These are phyloP conservation scores for Cadophora malorum DNA, from an alignment of 2,329 filamentous ascomycete genomes.

Conservation along the genomic window DNA sequence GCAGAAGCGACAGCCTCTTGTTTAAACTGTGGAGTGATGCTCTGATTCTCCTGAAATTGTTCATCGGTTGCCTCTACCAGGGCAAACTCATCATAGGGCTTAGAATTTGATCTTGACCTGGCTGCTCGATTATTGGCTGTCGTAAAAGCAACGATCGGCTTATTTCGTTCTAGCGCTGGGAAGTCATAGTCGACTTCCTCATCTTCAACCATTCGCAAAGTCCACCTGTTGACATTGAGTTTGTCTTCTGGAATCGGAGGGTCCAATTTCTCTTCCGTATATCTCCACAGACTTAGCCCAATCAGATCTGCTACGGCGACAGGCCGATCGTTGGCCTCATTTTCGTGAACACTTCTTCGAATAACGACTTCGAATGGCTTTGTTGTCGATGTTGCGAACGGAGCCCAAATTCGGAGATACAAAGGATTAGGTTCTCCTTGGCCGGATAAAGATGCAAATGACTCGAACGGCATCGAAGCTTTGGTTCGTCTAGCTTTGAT, in stretches of 20 bases:
- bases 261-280: conserved; percentile 76
- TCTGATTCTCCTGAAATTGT: conserved; percentile 73
- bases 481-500: conserved; percentile 76
- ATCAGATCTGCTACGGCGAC: conserved; percentile 84
- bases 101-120: conserved; percentile 69
- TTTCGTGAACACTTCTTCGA: conserved; percentile 71
- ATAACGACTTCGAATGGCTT: conserved; percentile 76
- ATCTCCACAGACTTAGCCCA: conserved; percentile 78
- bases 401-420: conserved; percentile 77
- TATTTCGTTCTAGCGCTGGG: conserved; percentile 76
- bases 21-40: conserved; percentile 69
- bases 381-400: conserved; percentile 69
- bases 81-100: conserved; percentile 83
- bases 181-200: conserved; percentile 88
- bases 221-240: conserved; percentile 82
- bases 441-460: conserved; percentile 77
- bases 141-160: conserved; percentile 78
- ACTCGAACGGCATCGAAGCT: conserved; percentile 74
- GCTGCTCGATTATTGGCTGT: conserved; percentile 77
- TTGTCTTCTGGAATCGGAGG: conserved; percentile 70
- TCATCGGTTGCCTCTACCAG: conserved; percentile 74
- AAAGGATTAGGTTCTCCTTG: conserved; percentile 80
- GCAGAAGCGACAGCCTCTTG: conserved; percentile 54
- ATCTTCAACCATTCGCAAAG: conserved; percentile 81
- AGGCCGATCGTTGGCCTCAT: conserved; percentile 64